Base-by-base conservation (phyloP, 2,329 filamentous ascomycete genomes). In the Emericellopsis atlantica region DNA sequence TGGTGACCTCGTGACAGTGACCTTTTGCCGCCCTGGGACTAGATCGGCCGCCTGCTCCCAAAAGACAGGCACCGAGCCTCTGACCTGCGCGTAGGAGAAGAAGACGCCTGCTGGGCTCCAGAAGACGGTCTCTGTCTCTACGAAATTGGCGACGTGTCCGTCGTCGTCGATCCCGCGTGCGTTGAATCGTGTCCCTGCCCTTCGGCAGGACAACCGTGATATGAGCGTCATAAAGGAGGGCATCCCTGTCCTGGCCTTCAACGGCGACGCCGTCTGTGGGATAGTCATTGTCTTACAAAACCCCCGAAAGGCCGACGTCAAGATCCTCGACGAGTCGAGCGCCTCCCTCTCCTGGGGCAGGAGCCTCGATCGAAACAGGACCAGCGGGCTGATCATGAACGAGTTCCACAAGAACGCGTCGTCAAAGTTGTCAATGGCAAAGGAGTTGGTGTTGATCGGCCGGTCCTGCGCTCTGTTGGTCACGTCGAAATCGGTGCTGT, bases 131-230 rank as follows among this genome's bases (percentile, higher is more conserved):
- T 98, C 92, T 0, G 88, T 92, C 61, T 98, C 92, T n/a, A 96
- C 92, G 60, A 95, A 98, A 59, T 98, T 98, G 45, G 92, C 89
- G 23, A 96, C 92, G 52, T 96, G 87, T 12, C 92, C 92, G 54
- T 96, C 88, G 56, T 98, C 92, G 54, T 98, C 92, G 48, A 98
- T 95, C 32, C 92, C 92, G 49, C 92, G 76, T n/a, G 90, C 83
- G 58, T 96, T 96, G 69, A 96, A 98, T 33, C 92, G 76, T 14
- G 92, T 98, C 18, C 92, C 92, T 15, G 92, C 92, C 62, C 90
- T 78, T 50, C 80, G 75, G 54, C 89, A 96, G 2, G 92, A 96
- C 32, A 96, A 69, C 26, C 92, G 77, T 2, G 92, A 96, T 46
- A 96, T 92, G 18, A 96, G 70, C 1, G 89, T 95, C 51, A 98